Evolutionary conservation across 2,329 filamentous ascomycete genomes (phyloP), one percentile per base, ranked within the genome.

Genomic region (Fusarium bactridioides): DNA sequence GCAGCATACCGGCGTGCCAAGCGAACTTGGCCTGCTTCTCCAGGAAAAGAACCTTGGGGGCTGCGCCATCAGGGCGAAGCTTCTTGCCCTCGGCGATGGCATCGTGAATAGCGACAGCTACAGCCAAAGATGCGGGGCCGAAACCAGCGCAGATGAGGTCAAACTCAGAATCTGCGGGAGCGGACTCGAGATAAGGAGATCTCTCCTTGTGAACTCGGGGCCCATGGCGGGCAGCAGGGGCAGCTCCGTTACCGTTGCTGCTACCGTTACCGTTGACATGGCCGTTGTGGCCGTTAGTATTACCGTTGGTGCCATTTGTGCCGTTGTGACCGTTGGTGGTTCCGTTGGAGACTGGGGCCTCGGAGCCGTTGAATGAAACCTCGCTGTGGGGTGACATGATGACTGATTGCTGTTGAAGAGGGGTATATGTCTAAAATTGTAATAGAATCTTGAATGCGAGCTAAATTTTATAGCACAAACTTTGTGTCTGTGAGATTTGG

Each of bases 1-100:
- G 88, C 66, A 98, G 90, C 95, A 98, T 98, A 67, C 95, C 95
- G 1, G 94, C 91, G 82, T 98, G 95, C 95, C 95, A 98, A 65
- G 93, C 90, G 79, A 98, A 98, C 53, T 87, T 84, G 37, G 86
- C 79, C 82, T 98, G 95, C 81, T 93, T 92, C 85, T 98, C 95
- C 29, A 98, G 83, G 82, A 98, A 98, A 48, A 93, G 88, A 7
- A 97, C 91, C 79, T 93, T 94, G 53, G 94, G 93, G 11, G 83
- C 57, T 38, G 82, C 77, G 69, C 79, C 82, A 43, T 82, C 81
- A 64, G 85, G 82, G 47, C 77, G 74, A 71, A 87, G 76, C 65
- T 80, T 75, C 58, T 75, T 82, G 51, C 87, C 86, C 47, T 83
- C 79, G 79, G 90, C 88, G 60, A 93, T 82, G n/a, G 90, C 84